phyloP scores from a whole-genome alignment of 495 filamentous ascomycete species.

The Cudoniella acicularis region DNA sequence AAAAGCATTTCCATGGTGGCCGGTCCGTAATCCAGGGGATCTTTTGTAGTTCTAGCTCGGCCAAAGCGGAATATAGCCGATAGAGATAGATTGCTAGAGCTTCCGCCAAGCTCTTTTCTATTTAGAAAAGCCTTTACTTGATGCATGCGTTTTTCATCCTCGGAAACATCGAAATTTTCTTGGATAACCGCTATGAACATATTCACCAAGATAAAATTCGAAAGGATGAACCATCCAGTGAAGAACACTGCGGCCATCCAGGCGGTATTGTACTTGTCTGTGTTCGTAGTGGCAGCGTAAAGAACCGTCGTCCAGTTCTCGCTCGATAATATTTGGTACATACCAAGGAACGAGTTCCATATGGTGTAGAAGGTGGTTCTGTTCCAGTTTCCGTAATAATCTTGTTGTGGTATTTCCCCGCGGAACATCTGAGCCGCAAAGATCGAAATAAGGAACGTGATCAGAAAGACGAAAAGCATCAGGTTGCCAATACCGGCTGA shows the following conservation, averaged over 20 bases:
- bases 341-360: constrained; percentile 93
- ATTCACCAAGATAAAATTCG: constrained; percentile 95
- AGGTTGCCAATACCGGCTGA: constrained; percentile 89
- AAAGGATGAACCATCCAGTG: constrained; percentile 91
- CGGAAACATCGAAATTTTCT: constrained; percentile 99
- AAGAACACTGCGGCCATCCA: constrained; percentile 96
- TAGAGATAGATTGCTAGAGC: constrained; percentile 69
- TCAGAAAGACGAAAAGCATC: constrained; percentile 92
- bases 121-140: constrained; percentile 93
- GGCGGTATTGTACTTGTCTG: constrained; percentile 57
- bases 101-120: constrained; percentile 75
- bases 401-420: constrained; percentile 64
- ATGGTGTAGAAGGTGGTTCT: constrained; percentile 80
- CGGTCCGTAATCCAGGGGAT: constrained; percentile 83
- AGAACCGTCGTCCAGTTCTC: constrained; percentile 92
- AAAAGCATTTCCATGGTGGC: constrained; percentile 91
- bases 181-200: constrained; percentile 99
- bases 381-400: constrained; percentile 53
- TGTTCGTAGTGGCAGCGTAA: constrained; percentile 73
- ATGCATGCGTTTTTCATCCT: constrained; percentile 95
- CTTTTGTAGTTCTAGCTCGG: constrained; percentile 59
- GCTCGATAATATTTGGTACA: constrained; percentile 98
- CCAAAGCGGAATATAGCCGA: constrained; percentile 85
- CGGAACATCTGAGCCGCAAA: constrained; percentile 93
- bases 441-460: constrained; percentile 89